Evolutionary conservation across 2,329 filamentous ascomycete species (phyloP).

Genomic region (Pyrenophora teres): DNA sequence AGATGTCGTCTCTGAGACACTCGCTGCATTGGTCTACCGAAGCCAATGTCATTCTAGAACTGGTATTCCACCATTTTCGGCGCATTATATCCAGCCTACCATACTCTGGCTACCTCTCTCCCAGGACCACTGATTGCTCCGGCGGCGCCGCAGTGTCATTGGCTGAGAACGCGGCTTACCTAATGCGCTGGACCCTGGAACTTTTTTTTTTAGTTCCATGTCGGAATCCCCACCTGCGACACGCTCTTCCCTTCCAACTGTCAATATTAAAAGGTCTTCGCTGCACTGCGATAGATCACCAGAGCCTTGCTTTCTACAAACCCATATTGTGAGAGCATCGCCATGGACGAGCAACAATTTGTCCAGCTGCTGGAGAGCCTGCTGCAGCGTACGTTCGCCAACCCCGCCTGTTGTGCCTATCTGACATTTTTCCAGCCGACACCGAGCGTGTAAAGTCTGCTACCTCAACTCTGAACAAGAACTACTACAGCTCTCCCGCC

Average conservation of each 20-base stretch:
- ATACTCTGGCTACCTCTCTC: background rate
- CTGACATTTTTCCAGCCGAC: slow-evolving; percentile 67
- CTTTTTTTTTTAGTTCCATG: slow-evolving; percentile 6
- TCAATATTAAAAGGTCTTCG: slow-evolving; percentile 26
- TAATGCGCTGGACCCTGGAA: slow-evolving; percentile 19
- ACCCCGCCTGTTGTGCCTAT: slow-evolving; percentile 5
- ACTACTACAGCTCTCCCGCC: slow-evolving; percentile 85
- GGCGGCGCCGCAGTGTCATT: slow-evolving; percentile 10
- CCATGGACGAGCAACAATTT: slow-evolving; percentile 82
- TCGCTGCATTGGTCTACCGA: too few species aligned
- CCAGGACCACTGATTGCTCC: background rate
- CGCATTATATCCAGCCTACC: background rate
- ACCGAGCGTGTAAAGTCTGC: slow-evolving; percentile 77
- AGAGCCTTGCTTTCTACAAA: slow-evolving; percentile 29
- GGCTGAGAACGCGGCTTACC: slow-evolving; percentile 9
- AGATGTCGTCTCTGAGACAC: too few species aligned
- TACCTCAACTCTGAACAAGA: slow-evolving; percentile 87
- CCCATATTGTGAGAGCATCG: slow-evolving; percentile 27
- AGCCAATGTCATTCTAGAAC: too few species aligned
- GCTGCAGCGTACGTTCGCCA: slow-evolving; percentile 72
- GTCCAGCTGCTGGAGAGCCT: slow-evolving; percentile 85
- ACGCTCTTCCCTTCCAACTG: slow-evolving; percentile 21
- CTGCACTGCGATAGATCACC: slow-evolving; percentile 27
- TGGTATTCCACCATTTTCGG: background rate
- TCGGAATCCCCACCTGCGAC: slow-evolving; percentile 26